Percentiles rank a stretch among this genome's conserved stretches.
phyloP scores from a whole-genome alignment of 768 basidiomycete genomes.

The Pleurotus tuoliensis region DNA sequence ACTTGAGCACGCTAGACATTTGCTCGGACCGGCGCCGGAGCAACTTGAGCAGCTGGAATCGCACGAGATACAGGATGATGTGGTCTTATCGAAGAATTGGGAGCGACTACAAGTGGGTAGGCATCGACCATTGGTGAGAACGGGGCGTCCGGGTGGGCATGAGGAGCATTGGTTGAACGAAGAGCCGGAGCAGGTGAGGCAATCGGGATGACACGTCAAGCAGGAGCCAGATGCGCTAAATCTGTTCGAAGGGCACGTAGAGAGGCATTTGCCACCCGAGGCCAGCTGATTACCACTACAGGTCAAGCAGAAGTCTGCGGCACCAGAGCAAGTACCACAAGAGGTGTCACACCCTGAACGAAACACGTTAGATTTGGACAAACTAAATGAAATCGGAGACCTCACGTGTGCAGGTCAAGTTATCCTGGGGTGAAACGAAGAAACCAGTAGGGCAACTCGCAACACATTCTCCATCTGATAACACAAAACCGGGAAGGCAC shows the following conservation, averaged over 20 bases:
- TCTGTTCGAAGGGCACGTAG: conserved; percentile 68
- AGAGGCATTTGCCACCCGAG: conserved; percentile 68
- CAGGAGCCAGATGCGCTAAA: conserved; percentile 67
- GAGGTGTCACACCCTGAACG: conserved; percentile 59
- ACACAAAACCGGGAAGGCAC: conserved; percentile 73
- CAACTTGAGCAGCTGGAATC: conserved; percentile 79
- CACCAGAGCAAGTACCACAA: conserved; percentile 69
- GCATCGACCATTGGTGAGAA: conserved; percentile 73
- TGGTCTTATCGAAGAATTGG: conserved; percentile 68
- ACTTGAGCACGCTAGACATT: conserved; percentile 73
- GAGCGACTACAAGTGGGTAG: conserved; percentile 70
- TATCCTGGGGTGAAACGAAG: conserved; percentile 69
- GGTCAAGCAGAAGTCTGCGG: conserved; percentile 67
- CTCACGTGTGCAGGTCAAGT: conserved; percentile 72
- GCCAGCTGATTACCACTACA: conserved; percentile 68
- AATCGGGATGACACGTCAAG: conserved; percentile 80
- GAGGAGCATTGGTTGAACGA: conserved; percentile 77
- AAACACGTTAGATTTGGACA: background rate
- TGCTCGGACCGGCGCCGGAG: conserved; percentile 58
- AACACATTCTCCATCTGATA: conserved; percentile 69
- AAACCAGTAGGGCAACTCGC: conserved; percentile 68
- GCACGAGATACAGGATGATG: conserved; percentile 64
- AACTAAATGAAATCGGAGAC: background rate
- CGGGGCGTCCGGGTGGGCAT: conserved; percentile 65
- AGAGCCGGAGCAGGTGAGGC: conserved; percentile 75